Base-by-base conservation (phyloP, 2,329 filamentous ascomycete genomes). In the Colletotrichum higginsianum region DNA sequence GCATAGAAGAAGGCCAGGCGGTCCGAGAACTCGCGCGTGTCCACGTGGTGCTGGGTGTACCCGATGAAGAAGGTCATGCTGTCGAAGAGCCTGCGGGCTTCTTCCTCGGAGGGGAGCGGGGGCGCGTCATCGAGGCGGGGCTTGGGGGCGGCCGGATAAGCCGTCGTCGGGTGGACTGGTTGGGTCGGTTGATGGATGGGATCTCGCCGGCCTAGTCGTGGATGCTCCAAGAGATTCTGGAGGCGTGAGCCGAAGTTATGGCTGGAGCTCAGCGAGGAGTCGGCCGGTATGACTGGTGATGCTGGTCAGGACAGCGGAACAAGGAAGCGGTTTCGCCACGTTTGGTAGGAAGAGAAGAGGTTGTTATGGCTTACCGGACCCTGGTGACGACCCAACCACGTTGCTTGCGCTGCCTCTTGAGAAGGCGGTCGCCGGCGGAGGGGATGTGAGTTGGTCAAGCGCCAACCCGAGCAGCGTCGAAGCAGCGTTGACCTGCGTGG, bases 11-110 rank as follows among this genome's bases (percentile, higher is more conserved):
- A 61, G 2, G 69, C 70, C 9, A 74, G 60, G 18, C 65, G 52
- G 47, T 74, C 72, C 7, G 72, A 72, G 46, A 74, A 74, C 61
- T 76, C 62, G 26, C 76, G 71, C 2, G 75, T 75, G 23, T 76
- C 75, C 56, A 77, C 74, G 16, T 76, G 76, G 47, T 75, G 75
- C 55, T 75, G 75, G 26, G 76, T 76, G 40, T 77, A 74, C 12
- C 72, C 76, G 42, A 77, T 73, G 58, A 77, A 75, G 40, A 75
- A 47, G 46, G 76, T 75, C 56, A 73, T 76, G 26, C 73, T 74
- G 35, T 72, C 74, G 47, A 74, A 71, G 18, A 77, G 60, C 21
- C 66, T 72, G 13, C 72, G 72, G 15, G 70, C 74, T 4, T 74
- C 74, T 18, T 70, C 61, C 21, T 75, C 74, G 1, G 71, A 73